phyloP scores from a whole-genome alignment of 225 moss, liverwort and hornwort genomes.

The Physcomitrium patens region DNA sequence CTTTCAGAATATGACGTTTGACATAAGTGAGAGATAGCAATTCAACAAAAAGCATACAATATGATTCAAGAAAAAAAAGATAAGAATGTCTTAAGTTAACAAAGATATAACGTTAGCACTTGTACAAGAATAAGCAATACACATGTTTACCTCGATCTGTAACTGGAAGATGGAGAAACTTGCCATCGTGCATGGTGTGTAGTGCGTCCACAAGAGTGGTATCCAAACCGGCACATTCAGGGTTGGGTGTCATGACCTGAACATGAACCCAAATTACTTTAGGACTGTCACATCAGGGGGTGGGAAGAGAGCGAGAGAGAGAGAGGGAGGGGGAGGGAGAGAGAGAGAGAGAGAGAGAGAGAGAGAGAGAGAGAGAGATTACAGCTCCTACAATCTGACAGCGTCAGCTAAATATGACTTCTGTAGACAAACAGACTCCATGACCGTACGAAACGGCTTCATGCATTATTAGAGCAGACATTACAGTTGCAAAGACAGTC shows the following conservation, averaged over 20 bases:
- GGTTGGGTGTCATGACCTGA: conserved; percentile 99
- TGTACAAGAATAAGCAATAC: not conserved
- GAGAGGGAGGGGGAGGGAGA: too few relatives aligned
- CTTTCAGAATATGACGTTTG: conserved; percentile 20
- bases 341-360: not conserved
- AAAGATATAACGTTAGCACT: not conserved
- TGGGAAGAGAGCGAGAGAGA: too few relatives aligned
- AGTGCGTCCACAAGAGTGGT: conserved; percentile 98
- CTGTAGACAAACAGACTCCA: not conserved
- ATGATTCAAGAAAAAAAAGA: conserved; percentile 1
- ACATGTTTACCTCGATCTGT: conserved; percentile 74
- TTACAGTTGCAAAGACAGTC: not conserved
- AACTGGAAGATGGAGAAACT: conserved; percentile 98
- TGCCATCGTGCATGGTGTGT: conserved; percentile 99
- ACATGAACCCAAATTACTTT: conserved; percentile 23
- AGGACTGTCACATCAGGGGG: not conserved
- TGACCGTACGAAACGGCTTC: not conserved
- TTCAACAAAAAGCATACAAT: conserved; percentile 15
- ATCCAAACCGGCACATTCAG: conserved; percentile 92
- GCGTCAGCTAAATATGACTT: conserved; percentile 18
- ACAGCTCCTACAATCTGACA: not conserved
- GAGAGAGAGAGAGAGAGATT: not conserved
- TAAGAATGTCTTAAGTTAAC: not conserved
- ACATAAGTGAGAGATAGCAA: not conserved
- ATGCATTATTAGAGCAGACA: not conserved